Base-by-base conservation (phyloP, 2,329 filamentous ascomycete species). In the Cordyceps tenuipes region DNA sequence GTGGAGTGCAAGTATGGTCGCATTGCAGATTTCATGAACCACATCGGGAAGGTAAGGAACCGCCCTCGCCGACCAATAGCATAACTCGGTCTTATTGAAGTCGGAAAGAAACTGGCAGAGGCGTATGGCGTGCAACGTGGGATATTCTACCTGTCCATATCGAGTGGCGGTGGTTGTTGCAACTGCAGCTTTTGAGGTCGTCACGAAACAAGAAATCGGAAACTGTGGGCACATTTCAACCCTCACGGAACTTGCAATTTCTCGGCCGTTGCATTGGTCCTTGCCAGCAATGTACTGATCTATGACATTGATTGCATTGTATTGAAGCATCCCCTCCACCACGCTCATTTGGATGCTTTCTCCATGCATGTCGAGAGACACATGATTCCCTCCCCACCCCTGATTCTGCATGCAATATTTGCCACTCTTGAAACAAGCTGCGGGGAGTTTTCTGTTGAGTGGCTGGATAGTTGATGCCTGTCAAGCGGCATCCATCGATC, bases 21-120 rank as follows among this genome's bases (percentile, higher is more conserved):
- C 49, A 59, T 47, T 59, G 57, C 57, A 59, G 57, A 53, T 53
- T 59, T 47, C 19, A 39, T 52, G 49, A 53, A 59, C 49, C 57
- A 29, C 21, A 59, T 59, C 57, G 57, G 57, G 57, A 59, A 59
- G 57, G 57, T 59, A 59, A 39, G 6, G 13, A 51, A 12, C 10
- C 15, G 51, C 29, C 19, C 17, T 23, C 39, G 31, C 39, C n/a
- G 44, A 26, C 43, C 57, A 59, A 52, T 53, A n/a, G 48, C 19
- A 31, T 29, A 39, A 47, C 41, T 50, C 21, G 47, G 2, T 43
- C 44, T 23, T 44, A 23, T 36, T 13, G 21, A 34, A 21, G 13
- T 15, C 43, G 43, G 23, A 21, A 43, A 39, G 5, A 10, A 17
- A 23, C 3, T 41, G 26, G 5, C 21, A 5, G 17, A 19, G 17